These are phyloP conservation scores for Zygotorulaspora florentina DNA, from an alignment of 805 yeast genomes.

Conservation along the genomic window DNA sequence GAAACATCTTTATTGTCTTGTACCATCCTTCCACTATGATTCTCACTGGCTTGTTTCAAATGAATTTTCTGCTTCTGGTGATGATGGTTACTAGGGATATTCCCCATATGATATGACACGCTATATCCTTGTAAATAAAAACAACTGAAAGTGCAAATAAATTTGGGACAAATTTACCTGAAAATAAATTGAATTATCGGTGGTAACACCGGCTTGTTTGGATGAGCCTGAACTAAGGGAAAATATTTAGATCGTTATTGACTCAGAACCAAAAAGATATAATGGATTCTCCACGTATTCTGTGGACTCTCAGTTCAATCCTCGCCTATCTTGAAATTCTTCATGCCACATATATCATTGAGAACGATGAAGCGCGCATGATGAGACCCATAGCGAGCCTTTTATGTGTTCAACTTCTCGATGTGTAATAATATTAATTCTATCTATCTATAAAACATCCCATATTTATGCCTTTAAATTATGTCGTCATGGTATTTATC, in stretches of 20 bases:
- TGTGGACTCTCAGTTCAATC: not conserved
- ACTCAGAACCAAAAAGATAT: too few relatives aligned
- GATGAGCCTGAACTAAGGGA: too few relatives aligned
- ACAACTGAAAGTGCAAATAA: not conserved
- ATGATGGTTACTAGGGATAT: constrained; percentile 11
- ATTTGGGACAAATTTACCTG: not conserved
- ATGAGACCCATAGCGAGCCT: too few relatives aligned
- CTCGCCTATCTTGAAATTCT: not conserved
- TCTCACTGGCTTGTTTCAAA: not conserved
- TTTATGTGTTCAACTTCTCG: not conserved
- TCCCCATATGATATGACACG: constrained; percentile 10
- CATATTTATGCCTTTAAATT: not conserved
- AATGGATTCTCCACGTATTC: too few relatives aligned
- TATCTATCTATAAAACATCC: not conserved
- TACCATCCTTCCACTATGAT: constrained; percentile 1
- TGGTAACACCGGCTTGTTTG: not conserved
- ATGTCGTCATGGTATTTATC: constrained; percentile 2
- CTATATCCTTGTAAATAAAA: not conserved
- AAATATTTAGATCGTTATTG: too few relatives aligned
- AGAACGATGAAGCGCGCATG: too few relatives aligned
- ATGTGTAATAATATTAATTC: not conserved
- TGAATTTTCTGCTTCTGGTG: constrained; percentile 2
- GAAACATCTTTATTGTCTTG: constrained; percentile 27
- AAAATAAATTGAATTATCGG: not conserved
- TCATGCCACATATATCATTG: too few relatives aligned